Base-by-base conservation (phyloP, 208 protist species). In the Leishmania guyanensis region DNA sequence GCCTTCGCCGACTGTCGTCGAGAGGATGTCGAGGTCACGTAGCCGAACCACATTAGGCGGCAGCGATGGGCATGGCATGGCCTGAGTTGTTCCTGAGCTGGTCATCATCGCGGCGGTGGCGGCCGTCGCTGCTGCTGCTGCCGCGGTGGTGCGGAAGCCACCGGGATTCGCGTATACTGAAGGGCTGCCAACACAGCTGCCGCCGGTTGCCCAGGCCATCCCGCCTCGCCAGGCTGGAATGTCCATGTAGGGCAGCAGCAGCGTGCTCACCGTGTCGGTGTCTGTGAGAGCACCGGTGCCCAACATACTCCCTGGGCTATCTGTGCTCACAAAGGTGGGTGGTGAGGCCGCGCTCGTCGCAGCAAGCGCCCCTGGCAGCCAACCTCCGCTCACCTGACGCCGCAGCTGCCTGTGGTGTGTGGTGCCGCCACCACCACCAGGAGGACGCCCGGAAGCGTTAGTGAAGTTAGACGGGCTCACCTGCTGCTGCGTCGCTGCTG, bases 11-110 rank as follows among this genome's bases (percentile, higher is more conserved):
- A 94, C 83, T 6, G 73, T 33, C 20, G 69, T 84, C 22, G 78
- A 65, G 26, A 86, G 74, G 8, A 95, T 58, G 43, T 88, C 83
- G 1, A 97, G 75, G 76, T 97, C 93, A n/a, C 68, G 51, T 77
- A 92, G 92, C 14, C 80, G 84, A 81, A 97, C 91, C 29, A 90
- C 87, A 58, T 91, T 91, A 12, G 85, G 71, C 3, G 88, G 85
- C 29, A 92, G 56, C 48, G 68, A 76, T 26, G 75, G 0, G 58
- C 53, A 65, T 16, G 39, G 12, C n/a, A 50, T 51, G 12, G 65
- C 65, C 14, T 68, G 69, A 20, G 58, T 16, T 10, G 73, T 51
- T 39, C 48, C 60, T 26, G 69, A 73, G 62, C 46, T 43, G 62
- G 65, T 12, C 51, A 58, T 72, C 81, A 78, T 78, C 3, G 71